Percentiles rank a stretch among this genome's conserved stretches.
Evolutionary conservation across 2,329 filamentous ascomycete genomes (phyloP).

Genomic region (Berkeleyomyces rouxiae): DNA sequence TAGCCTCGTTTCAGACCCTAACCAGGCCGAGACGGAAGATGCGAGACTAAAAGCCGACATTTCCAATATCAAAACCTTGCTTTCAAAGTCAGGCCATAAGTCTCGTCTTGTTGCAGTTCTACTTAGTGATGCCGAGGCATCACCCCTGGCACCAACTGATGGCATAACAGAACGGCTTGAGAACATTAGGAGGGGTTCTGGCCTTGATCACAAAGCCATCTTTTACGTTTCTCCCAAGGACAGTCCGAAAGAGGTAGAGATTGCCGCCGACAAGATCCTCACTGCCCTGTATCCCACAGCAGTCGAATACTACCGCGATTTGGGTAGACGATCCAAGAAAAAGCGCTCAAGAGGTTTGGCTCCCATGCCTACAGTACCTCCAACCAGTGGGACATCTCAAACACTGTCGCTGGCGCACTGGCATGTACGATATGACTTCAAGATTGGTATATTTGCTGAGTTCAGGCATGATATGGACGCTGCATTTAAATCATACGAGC

Average conservation of each 20-base stretch:
- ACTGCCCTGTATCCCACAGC: conserved; percentile 55
- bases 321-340: conserved; percentile 79
- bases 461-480: conserved; percentile 86
- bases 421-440: conserved; percentile 91
- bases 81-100: conserved; percentile 57
- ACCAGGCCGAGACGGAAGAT: conserved; percentile 62
- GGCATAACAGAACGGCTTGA: conserved; percentile 53
- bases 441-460: conserved; percentile 77
- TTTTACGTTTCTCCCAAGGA: conserved; percentile 68
- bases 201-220: conserved; percentile 66
- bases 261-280: conserved; percentile 58
- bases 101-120: conserved; percentile 62
- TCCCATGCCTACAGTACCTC: conserved; percentile 67
- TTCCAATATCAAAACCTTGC: conserved; percentile 52
- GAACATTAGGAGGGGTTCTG: conserved; percentile 62
- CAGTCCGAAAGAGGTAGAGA: conserved; percentile 52
- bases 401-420: conserved; percentile 73
- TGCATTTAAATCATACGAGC: conserved; percentile 70
- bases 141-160: conserved; percentile 30
- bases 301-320: conserved; percentile 81
- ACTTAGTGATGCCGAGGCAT: conserved; percentile 49
- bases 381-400: conserved; percentile 69
- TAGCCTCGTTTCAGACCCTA: conserved; percentile 52
- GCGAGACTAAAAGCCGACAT: conserved; percentile 81
- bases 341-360: conserved; percentile 68